phyloP scores from a whole-genome alignment of 2,329 filamentous ascomycete genomes.

The Fusarium tuaranense region DNA sequence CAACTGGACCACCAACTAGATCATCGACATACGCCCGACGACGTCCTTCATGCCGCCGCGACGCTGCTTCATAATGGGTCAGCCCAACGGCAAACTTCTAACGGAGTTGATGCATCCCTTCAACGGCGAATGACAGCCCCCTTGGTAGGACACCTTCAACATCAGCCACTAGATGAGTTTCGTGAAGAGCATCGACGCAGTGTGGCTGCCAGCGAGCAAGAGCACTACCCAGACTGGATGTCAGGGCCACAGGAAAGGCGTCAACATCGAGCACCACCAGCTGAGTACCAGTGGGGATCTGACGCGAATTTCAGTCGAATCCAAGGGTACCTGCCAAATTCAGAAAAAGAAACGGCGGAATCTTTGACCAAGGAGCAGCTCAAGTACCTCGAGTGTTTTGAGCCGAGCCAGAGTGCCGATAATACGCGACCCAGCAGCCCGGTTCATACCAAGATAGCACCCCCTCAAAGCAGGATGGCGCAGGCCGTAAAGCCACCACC shows the following conservation, averaged over 20 bases:
- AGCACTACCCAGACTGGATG: slow-evolving; percentile 57
- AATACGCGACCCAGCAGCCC: slow-evolving; percentile 72
- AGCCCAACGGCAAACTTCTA: slow-evolving; percentile 34
- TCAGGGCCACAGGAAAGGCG: slow-evolving; percentile 49
- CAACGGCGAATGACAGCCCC: slow-evolving; percentile 46
- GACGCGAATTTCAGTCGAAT: slow-evolving; percentile 71
- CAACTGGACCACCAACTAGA: slow-evolving; percentile 34
- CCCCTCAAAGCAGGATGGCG: slow-evolving; percentile 31
- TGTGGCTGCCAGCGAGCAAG: slow-evolving; percentile 47
- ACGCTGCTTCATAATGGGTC: slow-evolving; percentile 61
- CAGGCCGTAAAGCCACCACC: slow-evolving; percentile 48
- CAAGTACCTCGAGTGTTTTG: slow-evolving; percentile 67
- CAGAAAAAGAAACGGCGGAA: slow-evolving; percentile 68
- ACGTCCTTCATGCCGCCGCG: slow-evolving; percentile 69
- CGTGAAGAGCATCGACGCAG: slow-evolving; percentile 53
- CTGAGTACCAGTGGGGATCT: slow-evolving; percentile 74
- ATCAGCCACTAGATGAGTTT: slow-evolving; percentile 58
- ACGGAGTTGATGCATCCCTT: slow-evolving; percentile 41
- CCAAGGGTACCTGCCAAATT: slow-evolving; percentile 69
- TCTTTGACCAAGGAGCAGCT: slow-evolving; percentile 67
- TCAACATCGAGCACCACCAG: slow-evolving; percentile 50
- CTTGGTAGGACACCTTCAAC: slow-evolving; percentile 56
- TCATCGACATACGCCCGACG: slow-evolving; percentile 57
- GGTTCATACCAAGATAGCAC: slow-evolving; percentile 30
- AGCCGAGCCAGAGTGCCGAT: slow-evolving; percentile 67